A percentile compares a stretch with the other conserved stretches of the same genome.
Conservation (phyloP, 2,329 filamentous ascomycete genomes). For the Botryotinia globosa region DNA sequence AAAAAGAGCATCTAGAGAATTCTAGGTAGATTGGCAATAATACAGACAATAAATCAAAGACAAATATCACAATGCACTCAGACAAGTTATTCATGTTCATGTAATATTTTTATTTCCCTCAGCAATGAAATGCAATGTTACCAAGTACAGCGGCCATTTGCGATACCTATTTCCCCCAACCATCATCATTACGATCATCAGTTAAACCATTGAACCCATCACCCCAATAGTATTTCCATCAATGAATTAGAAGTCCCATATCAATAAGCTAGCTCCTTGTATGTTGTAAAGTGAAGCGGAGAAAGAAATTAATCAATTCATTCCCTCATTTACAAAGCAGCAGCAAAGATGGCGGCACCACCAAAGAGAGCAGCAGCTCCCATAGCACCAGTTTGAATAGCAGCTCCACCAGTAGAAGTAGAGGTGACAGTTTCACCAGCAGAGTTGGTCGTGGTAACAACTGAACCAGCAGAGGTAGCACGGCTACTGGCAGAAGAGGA, state of each 20-base stretch:
- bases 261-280: not conserved
- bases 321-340: conserved; percentile 28
- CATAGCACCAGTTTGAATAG: conserved; percentile 33
- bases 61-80: conserved; percentile 18
- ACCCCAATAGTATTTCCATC: not conserved
- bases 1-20: not conserved
- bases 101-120: not conserved
- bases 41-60: not conserved
- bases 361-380: conserved; percentile 35
- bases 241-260: not conserved
- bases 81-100: conserved; percentile 10
- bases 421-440: conserved; percentile 7
- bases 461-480: conserved; percentile 1
- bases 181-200: conserved; percentile 13
- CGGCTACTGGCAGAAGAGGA: conserved; percentile 18
- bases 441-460: conserved; percentile 11
- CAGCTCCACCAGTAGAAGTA: conserved; percentile 25
- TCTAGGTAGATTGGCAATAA: not conserved
- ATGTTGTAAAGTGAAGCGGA: not conserved
- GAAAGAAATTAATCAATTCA: not conserved
- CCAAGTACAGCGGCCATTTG: not conserved
- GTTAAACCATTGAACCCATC: not conserved
- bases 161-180: not conserved
- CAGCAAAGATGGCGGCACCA: conserved; percentile 32
- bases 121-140: conserved; percentile 1